A percentile compares a stretch with the other conserved stretches of the same genome.
Evolutionary conservation across 2,329 filamentous ascomycete species (phyloP).

Genomic region (Clarireedia monteithiana): DNA sequence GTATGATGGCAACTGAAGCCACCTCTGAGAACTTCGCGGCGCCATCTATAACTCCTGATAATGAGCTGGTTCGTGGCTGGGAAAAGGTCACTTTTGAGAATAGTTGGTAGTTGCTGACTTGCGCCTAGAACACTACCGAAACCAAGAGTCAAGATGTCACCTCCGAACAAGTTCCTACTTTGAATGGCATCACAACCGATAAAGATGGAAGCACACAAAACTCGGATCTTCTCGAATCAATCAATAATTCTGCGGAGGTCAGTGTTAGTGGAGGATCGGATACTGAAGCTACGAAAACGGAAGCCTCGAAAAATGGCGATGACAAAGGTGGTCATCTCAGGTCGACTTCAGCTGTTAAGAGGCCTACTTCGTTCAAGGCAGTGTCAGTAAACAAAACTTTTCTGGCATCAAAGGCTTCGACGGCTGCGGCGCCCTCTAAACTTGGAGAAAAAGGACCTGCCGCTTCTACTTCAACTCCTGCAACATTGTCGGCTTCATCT

Average conservation of each 20-base stretch:
- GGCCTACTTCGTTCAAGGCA: conserved; percentile 67
- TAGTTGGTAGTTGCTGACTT: conserved; percentile 16
- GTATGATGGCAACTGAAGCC: conserved; percentile 60
- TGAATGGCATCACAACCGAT: conserved; percentile 41
- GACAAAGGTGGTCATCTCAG: conserved; percentile 53
- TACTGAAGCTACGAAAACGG: conserved; percentile 59
- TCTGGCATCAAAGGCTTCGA: conserved; percentile 59
- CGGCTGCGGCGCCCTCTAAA: conserved; percentile 39
- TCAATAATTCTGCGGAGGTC: conserved; percentile 54
- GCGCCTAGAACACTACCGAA: conserved; percentile 34
- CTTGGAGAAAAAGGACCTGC: conserved; percentile 39
- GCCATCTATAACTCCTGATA: conserved; percentile 21
- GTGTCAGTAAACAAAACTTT: conserved; percentile 83
- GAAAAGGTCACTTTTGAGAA: not conserved
- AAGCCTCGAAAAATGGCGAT: conserved; percentile 45
- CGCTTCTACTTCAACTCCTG: conserved; percentile 1
- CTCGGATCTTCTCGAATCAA: conserved; percentile 49
- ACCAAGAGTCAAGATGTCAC: conserved; percentile 42
- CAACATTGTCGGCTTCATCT: conserved; percentile 36
- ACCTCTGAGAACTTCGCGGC: conserved; percentile 40
- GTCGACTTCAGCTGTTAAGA: conserved; percentile 56
- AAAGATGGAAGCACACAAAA: conserved; percentile 46
- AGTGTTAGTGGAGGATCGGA: conserved; percentile 71
- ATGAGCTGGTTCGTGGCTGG: conserved; percentile 27
- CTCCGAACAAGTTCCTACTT: conserved; percentile 27